These are phyloP conservation scores for Petunia hybrid DNA, from an alignment of 305 asterid species.

Conservation along the genomic window DNA sequence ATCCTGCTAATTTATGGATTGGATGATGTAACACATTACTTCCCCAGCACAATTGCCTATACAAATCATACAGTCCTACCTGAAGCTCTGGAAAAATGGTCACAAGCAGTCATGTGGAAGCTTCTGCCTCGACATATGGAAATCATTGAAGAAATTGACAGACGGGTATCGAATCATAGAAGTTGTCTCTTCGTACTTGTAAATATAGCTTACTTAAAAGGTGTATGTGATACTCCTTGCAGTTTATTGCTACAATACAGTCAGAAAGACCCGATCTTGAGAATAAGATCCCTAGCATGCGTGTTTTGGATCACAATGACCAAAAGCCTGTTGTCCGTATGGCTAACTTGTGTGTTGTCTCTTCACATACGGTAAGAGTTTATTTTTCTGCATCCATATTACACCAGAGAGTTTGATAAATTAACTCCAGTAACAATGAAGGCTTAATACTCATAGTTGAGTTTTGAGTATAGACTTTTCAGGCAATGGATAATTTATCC, in stretches of 20 bases:
- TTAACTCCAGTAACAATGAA: neutral
- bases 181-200: constrained; percentile 28
- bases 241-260: constrained; percentile 75
- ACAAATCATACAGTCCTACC: constrained; percentile 99
- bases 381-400: constrained; percentile 16
- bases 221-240: constrained; percentile 46
- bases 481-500: neutral
- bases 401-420: constrained; percentile 24
- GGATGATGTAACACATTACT: constrained; percentile 31
- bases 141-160: constrained; percentile 95
- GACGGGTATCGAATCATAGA: constrained; percentile 61
- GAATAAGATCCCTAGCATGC: constrained; percentile 68
- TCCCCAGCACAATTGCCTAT: constrained; percentile 88
- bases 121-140: constrained; percentile 99
- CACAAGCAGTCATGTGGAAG: constrained; percentile 98
- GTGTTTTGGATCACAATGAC: constrained; percentile 85
- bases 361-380: constrained; percentile 87
- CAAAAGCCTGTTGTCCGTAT: constrained; percentile 94
- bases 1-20: constrained; percentile 28
- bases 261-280: constrained; percentile 85
- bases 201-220: constrained; percentile 30
- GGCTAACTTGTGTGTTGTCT: constrained; percentile 99
- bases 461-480: neutral
- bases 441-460: neutral
- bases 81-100: constrained; percentile 99